Evolutionary conservation across 2,329 filamentous ascomycete species (phyloP), one percentile per base, ranked within the genome.

Genomic region (Herpotrichia juniperi): DNA sequence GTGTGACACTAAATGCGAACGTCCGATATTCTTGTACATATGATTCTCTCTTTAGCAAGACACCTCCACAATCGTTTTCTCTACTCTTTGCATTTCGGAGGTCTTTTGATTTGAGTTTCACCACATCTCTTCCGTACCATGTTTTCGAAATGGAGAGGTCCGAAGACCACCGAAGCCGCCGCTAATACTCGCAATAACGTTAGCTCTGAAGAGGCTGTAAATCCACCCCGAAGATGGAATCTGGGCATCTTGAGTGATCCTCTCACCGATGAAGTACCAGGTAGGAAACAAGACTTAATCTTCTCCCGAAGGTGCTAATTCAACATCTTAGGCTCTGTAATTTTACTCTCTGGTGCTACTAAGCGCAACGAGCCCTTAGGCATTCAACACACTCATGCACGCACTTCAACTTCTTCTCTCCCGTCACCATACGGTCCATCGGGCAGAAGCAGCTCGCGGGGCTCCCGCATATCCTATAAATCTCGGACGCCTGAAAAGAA

Each of bases 191-290:
- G 28, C 16, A 11, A 5, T 16, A 17, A 19, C 28, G 21, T 39
- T 7, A n/a, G 39, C 32, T 14, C 8, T 34, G 7, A 42, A 53
- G 46, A 53, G 54, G 26, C 42, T 10, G 43, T 24, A 34, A 21
- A 19, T 12, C 4, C 22, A 6, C 46, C 55, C 1, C 24, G 37
- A 22, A 83, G 75, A 66, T 84, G 82, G 76, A 84, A 78, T 14
- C 67, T 96, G 77, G 92, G 93, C n/a, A 90, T 97, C 22, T 73
- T 96, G 57, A 93, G 91, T 66, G 91, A 94, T 63, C 84, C 78
- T 42, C 73, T 87, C 51, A 96, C 92, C 0, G 89, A 94, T 57
- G 90, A 96, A 75, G 92, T 96, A 11, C 93, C 93, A 60, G 91
- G 90, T 92, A 77, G 57, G 82, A 4, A 40, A 58, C 16, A 22